Percentiles rank a stretch among this genome's conserved stretches.
Conservation (phyloP, 2,329 filamentous ascomycete genomes). For the Fusarium sublunatum region DNA sequence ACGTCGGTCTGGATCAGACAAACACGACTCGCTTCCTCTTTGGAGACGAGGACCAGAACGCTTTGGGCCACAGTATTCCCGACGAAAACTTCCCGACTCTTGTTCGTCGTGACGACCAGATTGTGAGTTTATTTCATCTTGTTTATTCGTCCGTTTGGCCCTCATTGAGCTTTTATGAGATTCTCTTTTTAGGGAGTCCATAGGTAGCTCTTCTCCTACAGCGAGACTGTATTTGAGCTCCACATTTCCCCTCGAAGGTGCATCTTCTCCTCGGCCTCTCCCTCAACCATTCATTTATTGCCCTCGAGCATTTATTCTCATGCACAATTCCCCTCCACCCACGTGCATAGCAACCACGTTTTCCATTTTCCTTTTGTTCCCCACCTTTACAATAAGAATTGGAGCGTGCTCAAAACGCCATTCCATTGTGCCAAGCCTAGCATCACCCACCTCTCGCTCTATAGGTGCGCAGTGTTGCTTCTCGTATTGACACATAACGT, state of each 20-base stretch:
- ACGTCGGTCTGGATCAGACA: slow-evolving; percentile 80
- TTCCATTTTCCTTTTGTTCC: slow-evolving; percentile 5
- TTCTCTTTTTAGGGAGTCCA: too few relatives aligned
- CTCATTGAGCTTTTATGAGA: too few relatives aligned
- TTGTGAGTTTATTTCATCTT: slow-evolving; percentile 58
- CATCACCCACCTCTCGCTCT: slow-evolving; percentile 11
- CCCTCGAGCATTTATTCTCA: slow-evolving; percentile 18
- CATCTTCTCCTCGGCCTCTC: slow-evolving; percentile 31
- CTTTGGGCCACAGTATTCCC: slow-evolving; percentile 60
- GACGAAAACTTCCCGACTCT: slow-evolving; percentile 91
- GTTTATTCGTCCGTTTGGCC: background rate
- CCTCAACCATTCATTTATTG: slow-evolving; percentile 16
- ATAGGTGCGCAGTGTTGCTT: slow-evolving; percentile 33
- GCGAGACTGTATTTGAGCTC: slow-evolving; percentile 25
- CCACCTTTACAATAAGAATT: slow-evolving; percentile 8
- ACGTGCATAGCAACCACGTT: slow-evolving; percentile 4
- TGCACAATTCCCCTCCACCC: slow-evolving; percentile 15
- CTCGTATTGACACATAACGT: slow-evolving; percentile 50
- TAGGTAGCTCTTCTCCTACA: slow-evolving; percentile 20
- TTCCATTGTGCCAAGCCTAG: slow-evolving; percentile 7
- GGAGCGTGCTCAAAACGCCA: slow-evolving; percentile 9
- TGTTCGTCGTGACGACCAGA: slow-evolving; percentile 70
- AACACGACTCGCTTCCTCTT: slow-evolving; percentile 90
- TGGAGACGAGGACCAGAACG: slow-evolving; percentile 76
- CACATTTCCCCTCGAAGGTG: slow-evolving; percentile 39